Conservation (phyloP, 805 yeast genomes). For the Groenewaldozyma salmanticensis region DNA sequence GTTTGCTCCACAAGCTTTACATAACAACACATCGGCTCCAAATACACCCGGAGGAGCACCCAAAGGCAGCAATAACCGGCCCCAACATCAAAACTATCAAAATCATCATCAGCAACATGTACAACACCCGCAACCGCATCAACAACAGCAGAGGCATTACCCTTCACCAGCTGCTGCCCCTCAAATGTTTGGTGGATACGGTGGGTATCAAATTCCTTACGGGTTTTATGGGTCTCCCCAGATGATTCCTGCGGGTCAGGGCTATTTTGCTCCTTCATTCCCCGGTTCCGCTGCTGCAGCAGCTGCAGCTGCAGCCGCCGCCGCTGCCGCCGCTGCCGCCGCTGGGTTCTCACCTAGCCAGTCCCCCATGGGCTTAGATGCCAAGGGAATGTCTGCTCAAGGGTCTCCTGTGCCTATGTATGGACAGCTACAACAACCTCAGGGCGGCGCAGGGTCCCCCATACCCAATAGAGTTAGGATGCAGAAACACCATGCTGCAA, state of each 20-base stretch:
- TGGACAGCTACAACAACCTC: no score
- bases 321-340: neutral
- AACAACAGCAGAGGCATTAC: slow-evolving; percentile 1
- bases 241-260: slow-evolving; percentile 1
- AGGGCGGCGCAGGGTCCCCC: neutral
- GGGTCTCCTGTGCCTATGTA: no score
- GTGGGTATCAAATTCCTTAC: slow-evolving; percentile 5
- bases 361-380: neutral
- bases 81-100: slow-evolving; percentile 7
- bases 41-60: no score
- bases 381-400: no score
- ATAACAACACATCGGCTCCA: no score
- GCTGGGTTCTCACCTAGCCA: slow-evolving; percentile 1
- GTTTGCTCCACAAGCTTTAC: no score
- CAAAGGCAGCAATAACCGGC: no score
- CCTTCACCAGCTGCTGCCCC: neutral
- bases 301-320: neutral
- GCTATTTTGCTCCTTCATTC: neutral
- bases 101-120: neutral
- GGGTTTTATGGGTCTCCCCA: slow-evolving; percentile 3
- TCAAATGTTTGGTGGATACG: neutral
- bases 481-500: slow-evolving; percentile 14
- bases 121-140: neutral
- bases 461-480: neutral
- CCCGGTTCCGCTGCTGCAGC: no score